phyloP scores from a whole-genome alignment of 164 flowering plant genomes.

The Sextonia rubra region DNA sequence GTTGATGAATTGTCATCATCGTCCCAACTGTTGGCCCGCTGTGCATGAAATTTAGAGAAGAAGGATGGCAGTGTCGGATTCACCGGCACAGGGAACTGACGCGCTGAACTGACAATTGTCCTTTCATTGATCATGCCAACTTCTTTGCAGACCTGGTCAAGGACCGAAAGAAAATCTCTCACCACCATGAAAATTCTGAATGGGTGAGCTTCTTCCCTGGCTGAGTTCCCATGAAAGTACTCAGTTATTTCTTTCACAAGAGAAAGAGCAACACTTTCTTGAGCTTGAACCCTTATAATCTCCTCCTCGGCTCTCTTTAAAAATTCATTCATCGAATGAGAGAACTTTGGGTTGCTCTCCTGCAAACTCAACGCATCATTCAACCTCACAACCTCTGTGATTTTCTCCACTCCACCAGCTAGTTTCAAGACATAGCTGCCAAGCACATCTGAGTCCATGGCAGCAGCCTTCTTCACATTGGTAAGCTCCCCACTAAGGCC shows the following conservation, averaged over 20 bases:
- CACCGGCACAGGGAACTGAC: conserved; percentile 64
- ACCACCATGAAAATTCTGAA: conserved; percentile 85
- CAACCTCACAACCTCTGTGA: conserved; percentile 44
- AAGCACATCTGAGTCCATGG: conserved; percentile 85
- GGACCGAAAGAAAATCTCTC: conserved; percentile 63
- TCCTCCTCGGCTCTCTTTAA: conserved; percentile 65
- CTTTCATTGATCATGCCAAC: conserved; percentile 77
- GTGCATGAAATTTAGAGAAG: conserved; percentile 35
- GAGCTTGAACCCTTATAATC: conserved; percentile 59
- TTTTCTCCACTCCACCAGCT: conserved; percentile 43
- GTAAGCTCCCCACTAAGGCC: conserved; percentile 67
- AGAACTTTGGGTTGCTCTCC: conserved; percentile 34
- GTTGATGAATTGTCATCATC: conserved; percentile 50
- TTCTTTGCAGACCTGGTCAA: conserved; percentile 87
- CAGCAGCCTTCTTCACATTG: conserved; percentile 88
- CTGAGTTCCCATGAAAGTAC: conserved; percentile 90
- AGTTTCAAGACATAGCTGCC: conserved; percentile 64
- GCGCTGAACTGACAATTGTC: conserved; percentile 60
- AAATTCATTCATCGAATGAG: conserved; percentile 55
- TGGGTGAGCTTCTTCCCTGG: conserved; percentile 91
- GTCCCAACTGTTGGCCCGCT: conserved; percentile 40
- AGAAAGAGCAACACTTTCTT: conserved; percentile 68
- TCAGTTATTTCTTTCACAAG: conserved; percentile 84
- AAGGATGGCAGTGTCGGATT: conserved; percentile 45
- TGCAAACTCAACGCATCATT: conserved; percentile 27